These are phyloP conservation scores for Haplosporangium sp. DNA, from an alignment of 371 early-diverging fungal species.

Conservation along the genomic window DNA sequence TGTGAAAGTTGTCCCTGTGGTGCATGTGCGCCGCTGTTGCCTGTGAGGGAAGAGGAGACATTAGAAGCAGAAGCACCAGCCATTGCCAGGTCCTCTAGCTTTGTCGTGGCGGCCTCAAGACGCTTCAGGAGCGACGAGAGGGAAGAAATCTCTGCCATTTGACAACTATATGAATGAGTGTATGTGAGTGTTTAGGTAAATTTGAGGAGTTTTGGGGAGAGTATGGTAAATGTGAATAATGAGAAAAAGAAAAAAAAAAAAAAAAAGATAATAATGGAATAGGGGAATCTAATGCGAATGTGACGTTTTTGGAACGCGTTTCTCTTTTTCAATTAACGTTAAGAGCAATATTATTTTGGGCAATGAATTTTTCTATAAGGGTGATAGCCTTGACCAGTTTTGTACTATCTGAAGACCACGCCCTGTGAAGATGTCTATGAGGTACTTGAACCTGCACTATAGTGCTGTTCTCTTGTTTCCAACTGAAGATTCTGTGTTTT, in stretches of 20 bases:
- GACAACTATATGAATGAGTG: constrained; percentile 1
- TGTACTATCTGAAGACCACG: too few species aligned
- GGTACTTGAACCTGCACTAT: too few species aligned
- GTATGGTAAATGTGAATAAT: not conserved
- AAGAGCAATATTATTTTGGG: too few species aligned
- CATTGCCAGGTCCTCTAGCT: constrained; percentile 84
- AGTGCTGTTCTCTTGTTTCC: too few species aligned
- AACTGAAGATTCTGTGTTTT: too few species aligned
- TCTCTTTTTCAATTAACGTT: not conserved
- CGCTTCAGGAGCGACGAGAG: constrained; percentile 82
- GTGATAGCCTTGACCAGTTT: too few species aligned
- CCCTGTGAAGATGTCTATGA: too few species aligned
- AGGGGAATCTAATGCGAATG: not conserved
- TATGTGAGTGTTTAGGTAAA: not conserved
- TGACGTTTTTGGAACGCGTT: constrained; percentile 2
- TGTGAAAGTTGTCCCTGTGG: constrained; percentile 49
- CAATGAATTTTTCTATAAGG: too few species aligned
- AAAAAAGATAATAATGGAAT: not conserved
- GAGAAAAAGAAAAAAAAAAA: not conserved
- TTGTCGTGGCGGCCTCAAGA: constrained; percentile 87
- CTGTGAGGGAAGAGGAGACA: constrained; percentile 57
- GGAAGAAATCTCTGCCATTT: constrained; percentile 74
- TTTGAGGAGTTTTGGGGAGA: too few species aligned
- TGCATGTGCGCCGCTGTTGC: constrained; percentile 44
- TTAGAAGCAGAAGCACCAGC: constrained; percentile 66